Evolutionary conservation across 2,329 filamentous ascomycete species (phyloP), one percentile per base, ranked within the genome.

Genomic region (Penicillium sp.): DNA sequence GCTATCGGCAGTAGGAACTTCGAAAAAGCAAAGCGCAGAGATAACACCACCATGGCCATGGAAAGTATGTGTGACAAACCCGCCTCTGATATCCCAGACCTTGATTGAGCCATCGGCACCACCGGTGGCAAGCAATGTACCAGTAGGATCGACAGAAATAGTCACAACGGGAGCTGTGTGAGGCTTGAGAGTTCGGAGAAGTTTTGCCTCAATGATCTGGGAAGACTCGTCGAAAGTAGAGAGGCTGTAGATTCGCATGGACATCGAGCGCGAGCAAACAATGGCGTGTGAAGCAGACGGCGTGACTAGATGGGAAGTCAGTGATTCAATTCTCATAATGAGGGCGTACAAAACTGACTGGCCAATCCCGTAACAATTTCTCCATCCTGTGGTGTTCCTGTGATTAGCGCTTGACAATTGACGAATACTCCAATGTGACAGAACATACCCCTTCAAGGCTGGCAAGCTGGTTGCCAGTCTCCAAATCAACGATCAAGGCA

Each of bases 1-100:
- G 13, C 36, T 32, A 10, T 77, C 76, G 38, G 62, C 68, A 10
- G 76, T 70, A 23, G 86, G 80, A 14, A 90, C 79, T 67, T 96
- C 88, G 70, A 97, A 99, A 74, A 99, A 97, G 64, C 88, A 87
- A 16, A 99, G 79, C 0, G 94, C 91, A 11, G 94, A 96, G 4
- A 99, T 84, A 19, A 99, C 82, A 9, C 94, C 92, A 56, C 91
- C 91, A 53, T 96, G 93, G 1, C 92, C 92, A 63, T 93, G 89
- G 73, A 99, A 96, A 0, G 91, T 96, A 74, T 99, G 94, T 27
- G 95, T 99, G 30, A 91, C 86, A 72, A 89, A 97, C 19, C 94
- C 94, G 41, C 87, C 90, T 46, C 82, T 80, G 56, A 99, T 91
- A 74, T 99, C 94, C 93, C 93, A 99, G 48, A 99, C 87, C 73